Evolutionary conservation across 163 green algal species (phyloP), one percentile per base, ranked within the genome.

Genomic region (Scenedesmus sp.): DNA sequence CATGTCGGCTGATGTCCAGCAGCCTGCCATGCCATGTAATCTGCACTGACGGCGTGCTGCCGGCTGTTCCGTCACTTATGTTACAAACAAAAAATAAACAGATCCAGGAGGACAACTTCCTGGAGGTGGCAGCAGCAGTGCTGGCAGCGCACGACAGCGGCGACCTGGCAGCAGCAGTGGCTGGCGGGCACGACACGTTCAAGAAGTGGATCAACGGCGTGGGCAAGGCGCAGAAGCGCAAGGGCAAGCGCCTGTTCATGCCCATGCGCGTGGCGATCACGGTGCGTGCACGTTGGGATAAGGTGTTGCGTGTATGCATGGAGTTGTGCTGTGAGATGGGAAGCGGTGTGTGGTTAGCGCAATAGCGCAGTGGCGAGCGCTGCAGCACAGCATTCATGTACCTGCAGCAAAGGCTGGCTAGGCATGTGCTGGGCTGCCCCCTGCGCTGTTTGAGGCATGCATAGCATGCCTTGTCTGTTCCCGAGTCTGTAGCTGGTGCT

Each of bases 231-330:
- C 95, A 98, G 92, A 96, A 96, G 73, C 96, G 98, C 94, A 99
- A 99, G 96, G 98, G 98, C 93, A 99, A 99, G 96, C 93, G 97
- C 52, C 94, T 99, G 70, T 99, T 99, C 94, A 99, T 99, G 98
- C 98, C 98, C 12, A 94, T 98, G 93, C 97, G 98, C 57, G 95
- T 99, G 16, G 96, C 96, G 1, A 88, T 99, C 82, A 99, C 98
- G 18, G 98, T 98, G 60, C 85, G 92, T 81, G 97, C 97, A 46
- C 34, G 34, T 46, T 46, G 34, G 95, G 52, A 92, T 13, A 54
- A 54, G n/a, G 16, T 16, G 79, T n/a, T 60, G 79, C 54, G 6
- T n/a, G 16, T 46, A 46, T 46, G 34, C 34, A 46, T 46, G 34
- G 34, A 46, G 34, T 46, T 46, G 34, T 12, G 66, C 7, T 55